A percentile compares a stretch with the other conserved stretches of the same genome.
Conservation (phyloP, 1,139 yeast species). For the Zhuliangozyma parablackwelliae region DNA sequence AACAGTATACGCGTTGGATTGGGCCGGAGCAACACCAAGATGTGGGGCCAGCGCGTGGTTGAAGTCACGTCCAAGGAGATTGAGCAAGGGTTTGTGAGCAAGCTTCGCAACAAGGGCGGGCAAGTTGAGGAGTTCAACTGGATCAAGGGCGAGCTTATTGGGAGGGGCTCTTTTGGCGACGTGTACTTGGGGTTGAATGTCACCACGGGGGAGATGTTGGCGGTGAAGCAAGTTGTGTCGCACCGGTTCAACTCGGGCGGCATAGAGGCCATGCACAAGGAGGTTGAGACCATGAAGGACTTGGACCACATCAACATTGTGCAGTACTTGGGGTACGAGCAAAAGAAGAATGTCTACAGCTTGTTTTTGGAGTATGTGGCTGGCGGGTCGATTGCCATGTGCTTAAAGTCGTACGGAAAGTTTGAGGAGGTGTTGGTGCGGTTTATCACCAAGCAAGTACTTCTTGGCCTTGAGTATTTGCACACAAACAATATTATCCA, state of each 20-base stretch:
- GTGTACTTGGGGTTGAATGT: conserved; percentile 90
- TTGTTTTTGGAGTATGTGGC: conserved; percentile 93
- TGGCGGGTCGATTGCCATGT: conserved; percentile 92
- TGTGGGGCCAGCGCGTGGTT: conserved; percentile 95
- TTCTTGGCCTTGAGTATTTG: conserved; percentile 78
- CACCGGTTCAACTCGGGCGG: conserved; percentile 40
- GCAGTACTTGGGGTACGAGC: conserved; percentile 91
- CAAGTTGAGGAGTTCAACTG: conserved; percentile 85
- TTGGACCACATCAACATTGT: conserved; percentile 92
- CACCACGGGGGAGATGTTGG: conserved; percentile 98
- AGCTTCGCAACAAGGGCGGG: conserved; percentile 55
- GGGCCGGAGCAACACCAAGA: conserved; percentile 79
- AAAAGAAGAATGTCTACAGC: conserved; percentile 69
- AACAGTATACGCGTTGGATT: conserved; percentile 23
- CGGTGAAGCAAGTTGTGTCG: conserved; percentile 83
- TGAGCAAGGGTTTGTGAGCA: conserved; percentile 54
- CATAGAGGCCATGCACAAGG: conserved; percentile 80
- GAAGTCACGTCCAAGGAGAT: conserved; percentile 81
- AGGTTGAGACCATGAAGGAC: conserved; percentile 91
- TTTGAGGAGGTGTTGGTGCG: conserved; percentile 76
- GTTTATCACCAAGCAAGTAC: conserved; percentile 73
- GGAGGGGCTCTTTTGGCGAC: conserved; percentile 96
- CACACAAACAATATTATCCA: conserved; percentile 88
- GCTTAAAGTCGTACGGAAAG: conserved; percentile 77
- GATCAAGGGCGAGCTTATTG: conserved; percentile 96